These are phyloP conservation scores for Meredithiella fracta DNA, from an alignment of 2,329 filamentous ascomycete species.

Conservation along the genomic window DNA sequence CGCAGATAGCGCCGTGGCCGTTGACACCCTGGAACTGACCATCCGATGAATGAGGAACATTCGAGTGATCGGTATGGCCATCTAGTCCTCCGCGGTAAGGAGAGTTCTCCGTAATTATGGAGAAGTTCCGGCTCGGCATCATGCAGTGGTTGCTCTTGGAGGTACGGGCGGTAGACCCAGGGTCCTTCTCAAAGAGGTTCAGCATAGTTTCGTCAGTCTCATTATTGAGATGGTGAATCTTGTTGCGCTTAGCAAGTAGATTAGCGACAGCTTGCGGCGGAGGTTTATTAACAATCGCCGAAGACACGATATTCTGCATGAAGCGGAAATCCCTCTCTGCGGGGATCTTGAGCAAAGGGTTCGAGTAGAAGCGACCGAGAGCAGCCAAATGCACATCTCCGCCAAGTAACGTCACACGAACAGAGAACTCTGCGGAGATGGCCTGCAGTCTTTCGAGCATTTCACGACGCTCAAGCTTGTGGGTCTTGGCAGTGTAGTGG, in stretches of 20 bases:
- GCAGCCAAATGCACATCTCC: slow-evolving; percentile 90
- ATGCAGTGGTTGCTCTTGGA: slow-evolving; percentile 65
- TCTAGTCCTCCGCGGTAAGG: slow-evolving; percentile 29
- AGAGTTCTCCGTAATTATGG: slow-evolving; percentile 77
- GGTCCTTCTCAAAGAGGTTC: slow-evolving; percentile 80
- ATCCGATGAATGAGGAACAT: slow-evolving; percentile 5
- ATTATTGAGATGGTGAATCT: slow-evolving; percentile 49
- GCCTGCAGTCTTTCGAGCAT: slow-evolving; percentile 70
- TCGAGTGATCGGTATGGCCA: slow-evolving; percentile 4
- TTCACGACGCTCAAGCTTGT: slow-evolving; percentile 72
- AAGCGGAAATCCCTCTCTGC: slow-evolving; percentile 78
- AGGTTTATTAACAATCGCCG: slow-evolving; percentile 89
- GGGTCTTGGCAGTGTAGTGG: slow-evolving; percentile 82
- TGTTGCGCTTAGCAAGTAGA: slow-evolving; percentile 79
- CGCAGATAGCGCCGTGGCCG: slow-evolving; percentile 55
- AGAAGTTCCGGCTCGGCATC: slow-evolving; percentile 87
- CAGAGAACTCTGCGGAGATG: slow-evolving; percentile 69
- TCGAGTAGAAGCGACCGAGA: slow-evolving; percentile 86
- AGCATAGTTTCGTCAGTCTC: slow-evolving; percentile 87
- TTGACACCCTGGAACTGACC: slow-evolving; percentile 33
- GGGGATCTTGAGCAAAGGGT: slow-evolving; percentile 59
- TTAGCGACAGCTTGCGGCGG: slow-evolving; percentile 79
- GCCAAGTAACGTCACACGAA: slow-evolving; percentile 80
- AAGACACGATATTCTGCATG: slow-evolving; percentile 88
- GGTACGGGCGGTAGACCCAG: slow-evolving; percentile 60